Conservation (phyloP, 441 rosid genomes). For the Pelargonium cotyledonis region DNA sequence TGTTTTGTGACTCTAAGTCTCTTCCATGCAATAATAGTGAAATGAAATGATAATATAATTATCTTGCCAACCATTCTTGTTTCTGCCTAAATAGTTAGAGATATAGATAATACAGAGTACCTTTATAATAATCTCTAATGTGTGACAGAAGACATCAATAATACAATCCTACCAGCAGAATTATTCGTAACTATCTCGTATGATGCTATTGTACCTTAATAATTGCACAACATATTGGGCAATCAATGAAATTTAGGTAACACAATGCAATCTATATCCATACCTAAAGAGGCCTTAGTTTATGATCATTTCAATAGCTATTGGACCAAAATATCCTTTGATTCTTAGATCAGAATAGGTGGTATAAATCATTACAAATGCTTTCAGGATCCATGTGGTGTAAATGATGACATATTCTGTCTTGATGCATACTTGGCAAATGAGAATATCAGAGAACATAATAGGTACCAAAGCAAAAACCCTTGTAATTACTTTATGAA, state of each 20-base stretch:
- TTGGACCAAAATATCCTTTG: neutral
- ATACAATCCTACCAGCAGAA: neutral
- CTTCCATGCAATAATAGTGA: neutral
- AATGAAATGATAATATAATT: too few relatives aligned
- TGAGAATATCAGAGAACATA: neutral
- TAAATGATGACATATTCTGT: neutral
- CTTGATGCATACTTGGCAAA: neutral
- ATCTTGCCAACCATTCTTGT: too few relatives aligned
- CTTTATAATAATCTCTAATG: neutral
- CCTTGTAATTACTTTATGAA: neutral
- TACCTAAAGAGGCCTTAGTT: neutral
- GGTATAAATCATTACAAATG: neutral
- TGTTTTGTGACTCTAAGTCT: neutral
- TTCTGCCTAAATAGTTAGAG: neutral
- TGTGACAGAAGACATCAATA: neutral
- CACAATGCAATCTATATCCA: neutral
- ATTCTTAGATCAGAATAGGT: neutral
- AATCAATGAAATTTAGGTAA: neutral
- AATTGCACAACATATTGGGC: neutral
- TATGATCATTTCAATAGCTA: neutral
- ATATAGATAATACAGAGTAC: neutral
- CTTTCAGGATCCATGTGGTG: slow-evolving; percentile 1
- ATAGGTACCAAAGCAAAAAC: neutral
- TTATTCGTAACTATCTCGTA: neutral
- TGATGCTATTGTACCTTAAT: neutral